A percentile compares a stretch with the other conserved stretches of the same genome.
Conservation (phyloP, 2,329 filamentous ascomycete genomes). For the Talaromyces islandicus region DNA sequence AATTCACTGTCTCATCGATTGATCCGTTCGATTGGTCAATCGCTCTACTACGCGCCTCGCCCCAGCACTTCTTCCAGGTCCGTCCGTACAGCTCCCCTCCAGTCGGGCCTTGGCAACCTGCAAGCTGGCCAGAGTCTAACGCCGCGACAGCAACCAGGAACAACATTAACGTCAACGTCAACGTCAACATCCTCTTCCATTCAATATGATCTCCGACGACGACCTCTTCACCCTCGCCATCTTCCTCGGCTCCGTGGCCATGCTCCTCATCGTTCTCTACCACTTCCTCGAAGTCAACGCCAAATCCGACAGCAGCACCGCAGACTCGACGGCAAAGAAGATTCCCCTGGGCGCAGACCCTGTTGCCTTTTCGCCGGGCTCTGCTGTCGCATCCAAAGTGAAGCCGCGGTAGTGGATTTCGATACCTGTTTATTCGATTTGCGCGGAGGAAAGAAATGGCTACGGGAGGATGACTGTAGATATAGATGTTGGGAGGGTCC, state of each 20-base stretch:
- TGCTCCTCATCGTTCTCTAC: slow-evolving; percentile 91
- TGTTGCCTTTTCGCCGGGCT: slow-evolving; percentile 6
- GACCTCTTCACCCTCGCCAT: slow-evolving; percentile 88
- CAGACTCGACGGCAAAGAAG: slow-evolving; percentile 6
- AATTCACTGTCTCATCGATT: not conserved
- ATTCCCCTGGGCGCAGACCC: slow-evolving; percentile 8
- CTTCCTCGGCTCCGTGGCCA: slow-evolving; percentile 81
- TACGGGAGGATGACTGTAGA: not conserved
- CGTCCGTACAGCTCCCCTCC: not conserved
- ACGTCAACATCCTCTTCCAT: not conserved
- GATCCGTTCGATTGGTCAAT: not conserved
- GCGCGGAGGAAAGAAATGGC: not conserved
- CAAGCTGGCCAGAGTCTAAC: slow-evolving; percentile 10
- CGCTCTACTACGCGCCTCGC: not conserved
- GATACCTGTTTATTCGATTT: not conserved
- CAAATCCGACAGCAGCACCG: slow-evolving; percentile 36
- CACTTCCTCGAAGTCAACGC: slow-evolving; percentile 95
- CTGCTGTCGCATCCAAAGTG: slow-evolving; percentile 7
- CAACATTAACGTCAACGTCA: too few species aligned
- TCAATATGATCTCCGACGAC: slow-evolving; percentile 81
- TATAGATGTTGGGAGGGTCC: not conserved
- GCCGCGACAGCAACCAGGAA: not conserved
- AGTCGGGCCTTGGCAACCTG: not conserved
- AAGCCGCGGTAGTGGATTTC: not conserved
- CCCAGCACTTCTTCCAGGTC: not conserved